phyloP scores from a whole-genome alignment of 2,329 filamentous ascomycete species.

The Cryphonectria parasitica region DNA sequence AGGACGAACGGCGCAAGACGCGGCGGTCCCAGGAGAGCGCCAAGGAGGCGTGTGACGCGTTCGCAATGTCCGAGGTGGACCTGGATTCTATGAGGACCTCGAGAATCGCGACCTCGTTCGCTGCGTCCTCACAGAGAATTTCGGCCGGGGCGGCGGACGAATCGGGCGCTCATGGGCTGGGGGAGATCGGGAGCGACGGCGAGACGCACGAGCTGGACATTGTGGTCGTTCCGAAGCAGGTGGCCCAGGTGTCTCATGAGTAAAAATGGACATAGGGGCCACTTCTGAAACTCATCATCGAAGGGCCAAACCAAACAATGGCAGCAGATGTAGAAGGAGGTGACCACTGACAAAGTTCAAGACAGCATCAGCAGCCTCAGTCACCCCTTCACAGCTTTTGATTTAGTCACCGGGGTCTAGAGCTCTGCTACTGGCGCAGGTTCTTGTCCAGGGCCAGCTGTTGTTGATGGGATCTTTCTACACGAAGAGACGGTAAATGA shows the following conservation, averaged over 20 bases:
- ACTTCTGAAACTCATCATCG: background rate
- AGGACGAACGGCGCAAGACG: constrained; percentile 30
- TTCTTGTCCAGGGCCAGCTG: background rate
- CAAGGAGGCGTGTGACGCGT: constrained; percentile 24
- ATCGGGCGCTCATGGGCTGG: constrained; percentile 6
- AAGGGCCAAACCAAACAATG: background rate
- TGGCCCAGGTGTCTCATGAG: background rate
- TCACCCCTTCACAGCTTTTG: background rate
- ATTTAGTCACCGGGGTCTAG: background rate
- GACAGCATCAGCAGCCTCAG: background rate
- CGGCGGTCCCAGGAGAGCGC: constrained; percentile 4
- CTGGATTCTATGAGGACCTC: constrained; percentile 23
- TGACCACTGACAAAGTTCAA: background rate
- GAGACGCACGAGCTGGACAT: constrained; percentile 26
- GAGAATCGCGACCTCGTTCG: constrained; percentile 21
- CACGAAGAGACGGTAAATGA: constrained; percentile 1
- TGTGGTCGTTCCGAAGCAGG: constrained; percentile 22
- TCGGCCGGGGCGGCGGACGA: constrained; percentile 17
- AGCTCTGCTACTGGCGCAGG: background rate
- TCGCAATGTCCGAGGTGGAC: constrained; percentile 27
- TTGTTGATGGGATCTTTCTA: background rate
- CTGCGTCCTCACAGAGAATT: constrained; percentile 19
- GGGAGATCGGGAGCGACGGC: background rate
- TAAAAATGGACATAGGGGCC: background rate
- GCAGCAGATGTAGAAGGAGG: background rate